phyloP scores from a whole-genome alignment of 2,329 filamentous ascomycete species.

The Lizonia empirigonia region DNA sequence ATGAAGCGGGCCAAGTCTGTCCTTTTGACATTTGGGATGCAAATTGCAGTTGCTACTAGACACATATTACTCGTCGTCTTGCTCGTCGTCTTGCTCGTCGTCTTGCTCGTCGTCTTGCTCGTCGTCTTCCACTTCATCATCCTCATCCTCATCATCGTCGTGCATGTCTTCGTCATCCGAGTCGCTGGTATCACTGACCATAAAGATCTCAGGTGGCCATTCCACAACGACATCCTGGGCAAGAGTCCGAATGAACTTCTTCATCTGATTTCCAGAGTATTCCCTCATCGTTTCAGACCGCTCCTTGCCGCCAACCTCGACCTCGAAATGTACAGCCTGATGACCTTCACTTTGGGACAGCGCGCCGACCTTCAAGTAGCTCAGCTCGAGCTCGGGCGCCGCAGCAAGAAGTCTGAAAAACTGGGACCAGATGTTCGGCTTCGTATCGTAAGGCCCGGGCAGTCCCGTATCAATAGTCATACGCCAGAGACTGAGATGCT shows the following conservation, averaged over 20 bases:
- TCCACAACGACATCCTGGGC: constrained; percentile 19
- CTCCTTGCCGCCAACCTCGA: neutral
- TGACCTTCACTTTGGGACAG: constrained; percentile 25
- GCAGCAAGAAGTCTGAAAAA: constrained; percentile 23
- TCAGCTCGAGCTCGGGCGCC: constrained; percentile 20
- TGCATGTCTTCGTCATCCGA: constrained; percentile 23
- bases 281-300: constrained; percentile 11
- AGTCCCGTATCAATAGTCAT: constrained; percentile 35
- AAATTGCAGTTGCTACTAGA: too few species aligned
- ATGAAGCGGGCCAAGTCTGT: too few species aligned
- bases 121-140: constrained; percentile 6
- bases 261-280: constrained; percentile 22
- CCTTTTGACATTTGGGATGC: too few species aligned
- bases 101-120: constrained; percentile 17
- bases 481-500: constrained; percentile 55
- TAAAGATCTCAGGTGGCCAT: constrained; percentile 18
- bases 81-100: too few species aligned
- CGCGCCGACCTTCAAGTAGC: constrained; percentile 23
- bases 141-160: constrained; percentile 14
- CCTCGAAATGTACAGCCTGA: constrained; percentile 21
- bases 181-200: constrained; percentile 1
- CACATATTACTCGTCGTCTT: too few species aligned
- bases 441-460: constrained; percentile 7
- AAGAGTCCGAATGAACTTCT: constrained; percentile 19
- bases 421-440: constrained; percentile 27